Percentiles rank a stretch among this genome's conserved stretches.
phyloP scores from a whole-genome alignment of 129 eudicot species.

The Chrysanthemum seticuspe region DNA sequence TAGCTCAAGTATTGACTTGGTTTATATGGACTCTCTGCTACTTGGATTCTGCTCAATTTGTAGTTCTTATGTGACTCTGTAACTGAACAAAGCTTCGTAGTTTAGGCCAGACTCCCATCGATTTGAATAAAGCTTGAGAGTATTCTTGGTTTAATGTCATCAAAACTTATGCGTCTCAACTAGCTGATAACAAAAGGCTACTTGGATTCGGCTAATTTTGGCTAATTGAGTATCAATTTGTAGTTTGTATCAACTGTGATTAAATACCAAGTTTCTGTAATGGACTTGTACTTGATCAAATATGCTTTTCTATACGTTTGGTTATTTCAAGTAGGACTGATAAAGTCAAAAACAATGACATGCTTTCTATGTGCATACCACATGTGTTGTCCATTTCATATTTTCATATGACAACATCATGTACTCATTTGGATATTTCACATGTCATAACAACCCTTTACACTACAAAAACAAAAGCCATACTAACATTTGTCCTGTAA shows the following conservation, averaged over 20 bases:
- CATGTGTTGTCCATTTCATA: conserved; percentile 25
- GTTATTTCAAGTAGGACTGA: conserved; percentile 6
- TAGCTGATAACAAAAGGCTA: too few species aligned
- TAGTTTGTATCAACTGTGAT: background rate
- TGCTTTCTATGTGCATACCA: background rate
- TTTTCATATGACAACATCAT: conserved; percentile 22
- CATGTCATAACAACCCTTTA: conserved; percentile 29
- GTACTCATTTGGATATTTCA: conserved; percentile 22
- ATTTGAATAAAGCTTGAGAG: too few species aligned
- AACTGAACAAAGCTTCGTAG: too few species aligned
- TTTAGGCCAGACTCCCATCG: too few species aligned
- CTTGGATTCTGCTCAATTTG: background rate
- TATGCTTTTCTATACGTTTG: background rate
- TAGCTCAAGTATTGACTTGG: background rate
- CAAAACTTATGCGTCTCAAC: too few species aligned
- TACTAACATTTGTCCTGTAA: conserved; percentile 1
- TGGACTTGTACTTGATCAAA: background rate
- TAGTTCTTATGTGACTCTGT: too few species aligned
- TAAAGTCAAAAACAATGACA: background rate
- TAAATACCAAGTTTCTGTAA: background rate
- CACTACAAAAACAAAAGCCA: conserved; percentile 18
- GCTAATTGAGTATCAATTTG: too few species aligned
- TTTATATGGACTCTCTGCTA: background rate
- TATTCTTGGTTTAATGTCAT: too few species aligned
- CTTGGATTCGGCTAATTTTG: too few species aligned